These are phyloP conservation scores for Coix lacrymajobi DNA, from an alignment of 176 grass and related monocot genomes.

Conservation along the genomic window DNA sequence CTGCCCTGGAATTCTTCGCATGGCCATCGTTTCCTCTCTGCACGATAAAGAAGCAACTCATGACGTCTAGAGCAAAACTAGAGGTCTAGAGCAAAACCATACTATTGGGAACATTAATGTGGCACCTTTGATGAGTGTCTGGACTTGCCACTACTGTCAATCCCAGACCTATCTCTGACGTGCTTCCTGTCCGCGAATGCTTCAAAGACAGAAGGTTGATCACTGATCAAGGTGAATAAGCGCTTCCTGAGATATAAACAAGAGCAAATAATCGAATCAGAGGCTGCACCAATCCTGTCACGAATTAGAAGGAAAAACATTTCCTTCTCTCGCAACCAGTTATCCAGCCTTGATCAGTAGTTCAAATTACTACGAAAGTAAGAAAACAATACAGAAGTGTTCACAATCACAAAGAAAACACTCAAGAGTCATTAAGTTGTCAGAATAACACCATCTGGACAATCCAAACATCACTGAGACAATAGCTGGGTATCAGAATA, in stretches of 20 bases:
- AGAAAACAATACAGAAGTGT: background rate
- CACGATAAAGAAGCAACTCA: background rate
- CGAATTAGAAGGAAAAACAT: background rate
- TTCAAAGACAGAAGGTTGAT: constrained; percentile 60
- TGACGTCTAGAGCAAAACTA: background rate
- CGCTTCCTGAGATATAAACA: constrained; percentile 54
- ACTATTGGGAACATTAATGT: background rate
- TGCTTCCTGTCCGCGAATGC: constrained; percentile 50
- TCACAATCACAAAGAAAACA: background rate
- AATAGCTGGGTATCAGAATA: background rate
- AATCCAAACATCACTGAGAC: background rate
- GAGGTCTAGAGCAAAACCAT: background rate
- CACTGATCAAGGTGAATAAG: constrained; percentile 71
- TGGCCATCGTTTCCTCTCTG: constrained; percentile 29
- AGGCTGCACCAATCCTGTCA: background rate
- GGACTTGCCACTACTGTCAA: constrained; percentile 58
- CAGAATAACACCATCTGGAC: background rate
- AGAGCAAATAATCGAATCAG: background rate
- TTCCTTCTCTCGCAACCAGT: background rate
- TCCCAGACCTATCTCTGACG: constrained; percentile 48
- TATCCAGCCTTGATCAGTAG: background rate
- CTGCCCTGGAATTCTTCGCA: constrained; percentile 27
- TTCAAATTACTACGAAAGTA: background rate
- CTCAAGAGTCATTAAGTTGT: background rate
- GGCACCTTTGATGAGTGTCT: constrained; percentile 57